A percentile compares a stretch with the other conserved stretches of the same genome.
Evolutionary conservation across 495 filamentous ascomycete species (phyloP).

Genomic region (Talaromyces liani): DNA sequence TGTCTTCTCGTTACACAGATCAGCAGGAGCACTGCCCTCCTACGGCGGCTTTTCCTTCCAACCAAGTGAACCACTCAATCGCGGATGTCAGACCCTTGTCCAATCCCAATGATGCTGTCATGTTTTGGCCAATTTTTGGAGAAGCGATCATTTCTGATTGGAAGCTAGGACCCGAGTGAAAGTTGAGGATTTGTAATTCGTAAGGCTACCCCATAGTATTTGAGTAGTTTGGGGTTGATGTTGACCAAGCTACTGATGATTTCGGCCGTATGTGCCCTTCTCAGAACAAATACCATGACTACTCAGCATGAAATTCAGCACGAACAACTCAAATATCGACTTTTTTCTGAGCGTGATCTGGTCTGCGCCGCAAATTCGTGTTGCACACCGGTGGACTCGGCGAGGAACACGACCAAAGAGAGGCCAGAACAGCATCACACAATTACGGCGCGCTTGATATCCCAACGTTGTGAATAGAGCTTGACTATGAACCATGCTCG

Average conservation of each 20-base stretch:
- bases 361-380: background rate
- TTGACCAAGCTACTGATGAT: background rate
- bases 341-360: background rate
- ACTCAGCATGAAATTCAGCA: background rate
- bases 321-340: background rate
- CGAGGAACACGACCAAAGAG: background rate
- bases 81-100: background rate
- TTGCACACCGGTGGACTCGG: conserved; percentile 1
- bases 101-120: background rate
- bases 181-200: background rate
- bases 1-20: background rate
- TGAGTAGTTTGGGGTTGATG: background rate
- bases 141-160: background rate
- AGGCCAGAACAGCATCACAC: background rate
- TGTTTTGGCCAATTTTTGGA: background rate
- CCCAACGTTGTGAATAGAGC: background rate
- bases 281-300: background rate
- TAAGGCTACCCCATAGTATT: background rate
- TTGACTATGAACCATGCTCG: background rate
- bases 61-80: background rate
- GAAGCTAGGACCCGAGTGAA: background rate
- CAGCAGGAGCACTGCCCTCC: background rate
- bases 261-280: background rate
- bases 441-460: background rate
- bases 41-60: background rate